Evolutionary conservation across 169 alveolate genomes (phyloP).

Genomic region (Theileria orientalis): DNA sequence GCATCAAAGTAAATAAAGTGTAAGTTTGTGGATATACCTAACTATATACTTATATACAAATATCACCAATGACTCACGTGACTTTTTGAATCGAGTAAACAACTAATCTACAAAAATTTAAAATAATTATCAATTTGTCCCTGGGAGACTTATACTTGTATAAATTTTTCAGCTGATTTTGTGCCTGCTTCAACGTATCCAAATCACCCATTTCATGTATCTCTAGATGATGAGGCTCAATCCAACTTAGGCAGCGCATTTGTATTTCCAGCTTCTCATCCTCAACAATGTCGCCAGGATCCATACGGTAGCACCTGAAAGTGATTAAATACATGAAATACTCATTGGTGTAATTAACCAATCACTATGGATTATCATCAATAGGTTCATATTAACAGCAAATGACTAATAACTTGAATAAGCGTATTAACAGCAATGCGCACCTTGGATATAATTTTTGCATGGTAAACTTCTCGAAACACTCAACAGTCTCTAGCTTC

Average conservation of each 20-base stretch:
- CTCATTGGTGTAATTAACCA: neutral
- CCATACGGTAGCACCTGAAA: constrained; percentile 64
- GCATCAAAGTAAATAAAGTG: too few relatives aligned
- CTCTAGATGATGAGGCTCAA: constrained; percentile 70
- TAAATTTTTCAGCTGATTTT: constrained; percentile 40
- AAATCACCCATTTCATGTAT: constrained; percentile 26
- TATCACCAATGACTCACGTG: constrained; percentile 35
- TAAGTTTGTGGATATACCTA: too few relatives aligned
- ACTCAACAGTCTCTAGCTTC: constrained; percentile 28
- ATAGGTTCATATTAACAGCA: too few relatives aligned
- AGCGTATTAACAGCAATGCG: too few relatives aligned
- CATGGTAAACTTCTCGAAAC: constrained; percentile 62
- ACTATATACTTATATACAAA: too few relatives aligned
- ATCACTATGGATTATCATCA: too few relatives aligned
- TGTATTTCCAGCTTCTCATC: constrained; percentile 69
- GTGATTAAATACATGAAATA: neutral
- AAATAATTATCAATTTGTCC: constrained; percentile 72
- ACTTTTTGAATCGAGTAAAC: constrained; percentile 62
- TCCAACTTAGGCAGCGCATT: constrained; percentile 70
- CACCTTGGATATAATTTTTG: constrained; percentile 61
- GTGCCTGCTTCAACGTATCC: constrained; percentile 32
- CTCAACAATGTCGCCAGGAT: constrained; percentile 65
- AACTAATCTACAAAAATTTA: constrained; percentile 72
- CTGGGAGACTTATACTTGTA: constrained; percentile 69
- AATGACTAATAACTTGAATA: too few relatives aligned